phyloP scores from a whole-genome alignment of 1,139 yeast genomes.

The Kurtzmaniella quercitrusa region DNA sequence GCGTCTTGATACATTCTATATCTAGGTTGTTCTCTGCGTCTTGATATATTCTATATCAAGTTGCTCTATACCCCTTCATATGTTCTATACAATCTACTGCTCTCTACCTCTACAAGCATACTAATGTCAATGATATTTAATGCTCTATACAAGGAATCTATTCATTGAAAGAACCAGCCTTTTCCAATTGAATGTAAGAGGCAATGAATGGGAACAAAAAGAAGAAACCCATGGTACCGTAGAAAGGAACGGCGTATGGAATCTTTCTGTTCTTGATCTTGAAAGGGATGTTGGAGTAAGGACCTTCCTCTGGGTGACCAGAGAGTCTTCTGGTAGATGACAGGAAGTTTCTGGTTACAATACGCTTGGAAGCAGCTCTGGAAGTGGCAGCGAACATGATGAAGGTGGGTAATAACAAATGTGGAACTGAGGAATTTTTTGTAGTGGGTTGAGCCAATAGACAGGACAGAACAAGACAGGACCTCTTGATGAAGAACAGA shows the following conservation, averaged over 20 bases:
- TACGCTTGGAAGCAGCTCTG: constrained; percentile 28
- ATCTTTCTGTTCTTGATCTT: constrained; percentile 87
- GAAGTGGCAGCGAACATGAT: constrained; percentile 15
- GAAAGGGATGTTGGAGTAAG: constrained; percentile 90
- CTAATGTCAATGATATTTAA: not conserved
- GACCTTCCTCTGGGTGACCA: constrained; percentile 67
- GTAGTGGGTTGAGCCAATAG: too few relatives aligned
- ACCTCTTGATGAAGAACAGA: too few relatives aligned
- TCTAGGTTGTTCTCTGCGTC: too few relatives aligned
- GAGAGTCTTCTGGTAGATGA: constrained; percentile 32
- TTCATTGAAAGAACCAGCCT: constrained; percentile 55
- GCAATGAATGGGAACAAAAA: constrained; percentile 65
- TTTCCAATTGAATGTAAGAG: constrained; percentile 66
- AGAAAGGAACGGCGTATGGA: constrained; percentile 79
- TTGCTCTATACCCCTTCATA: too few relatives aligned
- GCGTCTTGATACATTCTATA: too few relatives aligned
- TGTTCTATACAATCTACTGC: too few relatives aligned
- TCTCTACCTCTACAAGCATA: not conserved
- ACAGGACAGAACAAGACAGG: too few relatives aligned
- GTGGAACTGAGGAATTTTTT: constrained; percentile 1
- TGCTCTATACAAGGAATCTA: constrained; percentile 7
- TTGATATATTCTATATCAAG: too few relatives aligned
- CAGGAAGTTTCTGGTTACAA: constrained; percentile 34
- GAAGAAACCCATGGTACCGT: constrained; percentile 66
- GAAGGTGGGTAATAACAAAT: constrained; percentile 3